Conservation (phyloP, 495 filamentous ascomycete genomes). For the Penicillium salamii region DNA sequence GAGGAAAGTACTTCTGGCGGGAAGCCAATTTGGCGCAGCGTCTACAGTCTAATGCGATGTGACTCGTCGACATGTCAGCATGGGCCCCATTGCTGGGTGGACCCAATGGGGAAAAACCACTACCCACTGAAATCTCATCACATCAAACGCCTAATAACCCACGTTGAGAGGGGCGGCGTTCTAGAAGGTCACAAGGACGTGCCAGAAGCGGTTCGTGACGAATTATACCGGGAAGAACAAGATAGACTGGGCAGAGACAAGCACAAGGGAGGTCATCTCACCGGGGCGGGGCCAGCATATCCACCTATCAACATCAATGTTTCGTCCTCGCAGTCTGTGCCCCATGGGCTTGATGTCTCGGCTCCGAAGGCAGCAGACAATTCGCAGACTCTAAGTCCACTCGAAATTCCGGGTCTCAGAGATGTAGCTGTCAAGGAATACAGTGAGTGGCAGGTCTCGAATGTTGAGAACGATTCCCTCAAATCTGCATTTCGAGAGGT, state of each 20-base stretch:
- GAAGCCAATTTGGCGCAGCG: conserved; percentile 8
- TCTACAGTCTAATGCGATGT: conserved; percentile 18
- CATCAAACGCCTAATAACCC: conserved; percentile 19
- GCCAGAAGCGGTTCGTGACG: conserved; percentile 11
- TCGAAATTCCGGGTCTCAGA: conserved; percentile 14
- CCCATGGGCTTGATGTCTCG: too few relatives aligned
- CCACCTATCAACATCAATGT: too few relatives aligned
- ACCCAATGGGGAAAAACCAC: conserved; percentile 21
- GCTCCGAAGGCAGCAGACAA: too few relatives aligned
- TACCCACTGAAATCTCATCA: conserved; percentile 23
- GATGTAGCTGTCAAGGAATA: conserved; percentile 23
- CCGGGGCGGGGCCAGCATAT: too few relatives aligned
- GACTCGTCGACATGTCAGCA: too few relatives aligned
- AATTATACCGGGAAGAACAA: conserved; percentile 30
- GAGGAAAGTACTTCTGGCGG: conserved; percentile 10
- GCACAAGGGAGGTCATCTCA: neutral
- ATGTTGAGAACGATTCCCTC: conserved; percentile 11
- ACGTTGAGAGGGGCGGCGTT: conserved; percentile 17
- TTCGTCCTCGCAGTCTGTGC: too few relatives aligned
- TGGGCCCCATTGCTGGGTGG: conserved; percentile 15
- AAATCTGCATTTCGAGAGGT: conserved; percentile 20
- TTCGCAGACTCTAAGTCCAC: neutral
- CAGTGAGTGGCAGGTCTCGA: conserved; percentile 13
- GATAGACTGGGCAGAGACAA: conserved; percentile 16
- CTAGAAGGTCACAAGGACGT: conserved; percentile 27